Evolutionary conservation across 1,284 basidiomycete genomes (phyloP), one percentile per base, ranked within the genome.

Genomic region (Tilletiaria anomala): DNA sequence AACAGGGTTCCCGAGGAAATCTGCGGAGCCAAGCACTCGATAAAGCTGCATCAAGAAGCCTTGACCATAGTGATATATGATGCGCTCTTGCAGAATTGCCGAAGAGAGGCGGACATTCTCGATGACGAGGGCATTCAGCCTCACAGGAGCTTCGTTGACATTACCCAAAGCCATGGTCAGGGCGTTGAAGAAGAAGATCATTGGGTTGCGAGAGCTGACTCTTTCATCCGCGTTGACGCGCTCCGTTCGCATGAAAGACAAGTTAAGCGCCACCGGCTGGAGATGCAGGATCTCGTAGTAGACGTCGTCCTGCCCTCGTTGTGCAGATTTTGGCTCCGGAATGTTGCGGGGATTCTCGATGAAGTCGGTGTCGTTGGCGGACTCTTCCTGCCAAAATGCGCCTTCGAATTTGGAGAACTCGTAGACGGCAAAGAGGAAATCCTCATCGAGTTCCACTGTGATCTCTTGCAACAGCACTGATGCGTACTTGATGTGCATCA

Each of bases 221-320:
- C 52, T 53, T 56, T 91, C 84, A 61, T 88, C 87, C 36, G 82
- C 82, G 64, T 83, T 93, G 40, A 91, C 79, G 29, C 86, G 75
- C 56, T 94, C 88, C 1, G 88, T 93, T 11, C 89, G 77, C 83
- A 96, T 93, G 70, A 99, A 97, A 1, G 93, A 97, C 14, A 97
- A 69, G 3, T 86, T 82, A 6, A 99, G 73, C 51, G 82, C 80
- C 58, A 97, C 82, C 3, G 93, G 93, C 59, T 99, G 93, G 35
- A 99, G 72, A 56, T 96, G 88, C n/a, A 99, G 74, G 11, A 89
- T 79, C 70, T 99, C 91, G 62, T 97, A 96, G 71, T 97, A 97
- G 42, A 94, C 70, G 51, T 88, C 82, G 56, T 58, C 59, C 35
- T 40, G 42, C 15, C 37, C 23, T 4, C 37, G 19, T 38, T 54